Evolutionary conservation across 2,329 filamentous ascomycete genomes (phyloP).

Genomic region (Claviceps sorghi): DNA sequence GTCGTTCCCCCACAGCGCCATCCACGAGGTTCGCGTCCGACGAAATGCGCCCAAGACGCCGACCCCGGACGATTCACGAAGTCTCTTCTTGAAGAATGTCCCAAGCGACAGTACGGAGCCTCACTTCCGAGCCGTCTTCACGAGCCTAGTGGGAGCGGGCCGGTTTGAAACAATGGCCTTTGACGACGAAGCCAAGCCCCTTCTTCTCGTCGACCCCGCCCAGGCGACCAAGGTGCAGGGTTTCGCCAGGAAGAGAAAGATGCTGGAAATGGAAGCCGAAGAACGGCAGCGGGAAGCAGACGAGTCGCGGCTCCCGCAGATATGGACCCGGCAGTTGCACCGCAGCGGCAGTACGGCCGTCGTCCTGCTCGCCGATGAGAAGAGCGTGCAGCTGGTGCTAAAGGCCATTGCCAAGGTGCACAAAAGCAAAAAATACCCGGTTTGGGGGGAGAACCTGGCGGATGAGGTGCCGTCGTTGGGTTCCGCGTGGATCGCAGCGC

Average conservation of each 20-base stretch:
- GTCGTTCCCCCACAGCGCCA: constrained; percentile 45
- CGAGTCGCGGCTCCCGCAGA: constrained; percentile 48
- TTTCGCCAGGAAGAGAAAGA: constrained; percentile 26
- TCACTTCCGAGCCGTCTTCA: constrained; percentile 64
- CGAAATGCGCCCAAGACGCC: constrained; percentile 68
- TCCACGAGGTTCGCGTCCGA: constrained; percentile 78
- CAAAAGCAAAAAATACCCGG: constrained; percentile 44
- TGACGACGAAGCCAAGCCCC: constrained; percentile 40
- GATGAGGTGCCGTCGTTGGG: constrained; percentile 45
- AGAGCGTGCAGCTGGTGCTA: constrained; percentile 60
- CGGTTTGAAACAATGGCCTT: constrained; percentile 68
- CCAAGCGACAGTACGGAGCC: constrained; percentile 69
- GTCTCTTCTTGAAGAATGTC: constrained; percentile 81
- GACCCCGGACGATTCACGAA: constrained; percentile 57
- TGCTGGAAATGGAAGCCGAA: constrained; percentile 38
- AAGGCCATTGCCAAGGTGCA: constrained; percentile 55
- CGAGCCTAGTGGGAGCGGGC: constrained; percentile 57
- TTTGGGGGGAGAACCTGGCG: constrained; percentile 53
- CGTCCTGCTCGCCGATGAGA: constrained; percentile 68
- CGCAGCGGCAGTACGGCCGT: constrained; percentile 66
- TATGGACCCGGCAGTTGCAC: constrained; percentile 59
- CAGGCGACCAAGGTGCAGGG: constrained; percentile 27
- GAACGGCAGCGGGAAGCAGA: constrained; percentile 40
- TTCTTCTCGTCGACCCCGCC: constrained; percentile 30
- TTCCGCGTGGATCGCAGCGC: constrained; percentile 41